Base-by-base conservation (phyloP, 2,329 filamentous ascomycete species). In the Monosporascus ibericus region DNA sequence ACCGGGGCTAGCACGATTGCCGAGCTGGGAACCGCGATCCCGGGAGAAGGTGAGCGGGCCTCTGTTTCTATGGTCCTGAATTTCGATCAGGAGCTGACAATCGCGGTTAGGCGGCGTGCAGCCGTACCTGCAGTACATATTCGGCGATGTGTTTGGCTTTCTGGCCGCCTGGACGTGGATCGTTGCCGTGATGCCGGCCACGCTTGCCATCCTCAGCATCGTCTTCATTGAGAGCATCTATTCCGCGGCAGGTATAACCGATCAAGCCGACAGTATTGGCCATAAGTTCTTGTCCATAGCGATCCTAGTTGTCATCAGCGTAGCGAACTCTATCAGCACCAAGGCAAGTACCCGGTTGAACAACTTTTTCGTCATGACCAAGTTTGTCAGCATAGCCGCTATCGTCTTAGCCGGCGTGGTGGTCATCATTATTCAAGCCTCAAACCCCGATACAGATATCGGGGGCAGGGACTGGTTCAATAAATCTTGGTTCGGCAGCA, bases 141-240 rank as follows among this genome's bases (percentile, higher is more conserved):
- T 77, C 55, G 82, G 82, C 30, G 80, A 85, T 48, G 68, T 80
- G 2, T 76, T 77, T 48, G 82, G 81, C n/a, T 86, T 85, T 59
- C 64, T 85, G 5, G 80, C 81, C 6, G 81, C 81, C 0, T 86
- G 82, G 82, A 81, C 82, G 0, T 86, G 82, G 79, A 77, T 86
- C 50, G 75, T 85, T 6, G 80, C 78, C 20, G 77, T 85, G 24
- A 86, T 85, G 75, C 83, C 83, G 0, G 81, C 81, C 0, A 84
- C 82, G 0, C 73, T 85, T 54, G 82, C 82, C 9, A 86, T 86
- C 47, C 73, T 85, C 27, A 78, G 77, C 60, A 84, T 86, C 55
- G 81, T 85, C 24, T 85, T 86, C 57, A 75, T 84, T 52, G 75
- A 82, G 63, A 83, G 76, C 56, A 75, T 83, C 25, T 82, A 77